Evolutionary conservation across 75 land plant species (phyloP).

Genomic region (Pinus taeda): DNA sequence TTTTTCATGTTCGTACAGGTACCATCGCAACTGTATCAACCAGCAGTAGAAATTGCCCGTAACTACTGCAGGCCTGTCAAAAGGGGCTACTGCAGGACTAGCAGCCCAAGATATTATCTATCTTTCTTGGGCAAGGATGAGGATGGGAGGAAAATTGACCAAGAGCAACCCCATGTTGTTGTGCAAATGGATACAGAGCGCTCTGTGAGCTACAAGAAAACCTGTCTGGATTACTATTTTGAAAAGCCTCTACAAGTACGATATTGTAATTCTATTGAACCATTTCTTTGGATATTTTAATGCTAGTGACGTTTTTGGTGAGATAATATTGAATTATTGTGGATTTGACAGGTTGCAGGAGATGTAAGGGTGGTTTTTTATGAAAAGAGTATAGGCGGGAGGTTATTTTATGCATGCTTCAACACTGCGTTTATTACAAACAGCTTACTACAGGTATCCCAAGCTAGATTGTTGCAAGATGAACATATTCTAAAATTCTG

Average conservation of each 20-base stretch:
- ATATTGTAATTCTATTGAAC: not conserved
- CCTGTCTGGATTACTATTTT: slow-evolving; percentile 55
- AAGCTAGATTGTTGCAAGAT: not conserved
- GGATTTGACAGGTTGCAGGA: slow-evolving; percentile 50
- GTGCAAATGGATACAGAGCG: slow-evolving; percentile 74
- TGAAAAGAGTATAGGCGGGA: slow-evolving; percentile 56
- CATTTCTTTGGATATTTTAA: not conserved
- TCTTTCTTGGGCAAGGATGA: slow-evolving; percentile 30
- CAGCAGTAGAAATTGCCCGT: slow-evolving; percentile 47
- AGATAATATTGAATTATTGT: not conserved
- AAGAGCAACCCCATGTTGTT: slow-evolving; percentile 36
- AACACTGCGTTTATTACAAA: slow-evolving; percentile 60
- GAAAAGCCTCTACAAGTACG: slow-evolving; percentile 60
- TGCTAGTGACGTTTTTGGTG: not conserved
- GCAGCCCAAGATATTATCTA: slow-evolving; percentile 51
- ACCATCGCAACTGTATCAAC: slow-evolving; percentile 37
- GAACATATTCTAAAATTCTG: not conserved
- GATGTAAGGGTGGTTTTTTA: slow-evolving; percentile 69
- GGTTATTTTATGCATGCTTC: slow-evolving; percentile 76
- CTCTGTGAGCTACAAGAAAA: slow-evolving; percentile 38
- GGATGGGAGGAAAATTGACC: slow-evolving; percentile 28
- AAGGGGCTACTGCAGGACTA: slow-evolving; percentile 40
- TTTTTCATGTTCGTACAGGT: slow-evolving; percentile 25
- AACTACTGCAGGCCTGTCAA: slow-evolving; percentile 44
- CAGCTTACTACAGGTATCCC: slow-evolving; percentile 62